phyloP scores from a whole-genome alignment of 2,329 filamentous ascomycete species.

The Lomentospora prolificans region DNA sequence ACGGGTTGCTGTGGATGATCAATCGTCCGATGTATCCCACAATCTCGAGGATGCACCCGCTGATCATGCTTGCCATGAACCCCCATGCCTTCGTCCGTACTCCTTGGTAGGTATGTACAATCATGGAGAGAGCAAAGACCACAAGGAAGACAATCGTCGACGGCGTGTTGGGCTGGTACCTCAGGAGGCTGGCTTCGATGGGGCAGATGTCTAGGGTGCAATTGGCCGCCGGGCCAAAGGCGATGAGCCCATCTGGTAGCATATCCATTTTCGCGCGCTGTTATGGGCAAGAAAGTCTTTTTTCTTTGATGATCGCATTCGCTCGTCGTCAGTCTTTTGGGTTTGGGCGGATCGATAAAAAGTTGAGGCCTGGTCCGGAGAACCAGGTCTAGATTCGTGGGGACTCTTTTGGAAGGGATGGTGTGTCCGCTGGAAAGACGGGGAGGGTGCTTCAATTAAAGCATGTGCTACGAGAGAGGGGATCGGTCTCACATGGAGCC shows the following conservation, averaged over 20 bases:
- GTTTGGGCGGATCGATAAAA: no score
- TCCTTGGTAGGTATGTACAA: conserved; percentile 29
- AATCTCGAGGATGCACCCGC: conserved; percentile 48
- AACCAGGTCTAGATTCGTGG: no score
- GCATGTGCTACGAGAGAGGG: no score
- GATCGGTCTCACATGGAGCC: no score
- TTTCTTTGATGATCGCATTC: neutral
- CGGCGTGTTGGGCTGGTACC: conserved; percentile 28
- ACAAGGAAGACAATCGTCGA: conserved; percentile 27
- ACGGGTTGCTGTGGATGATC: conserved; percentile 46
- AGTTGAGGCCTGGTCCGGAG: no score
- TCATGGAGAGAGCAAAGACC: conserved; percentile 36
- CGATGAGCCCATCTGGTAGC: neutral
- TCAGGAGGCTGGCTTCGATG: conserved; percentile 33
- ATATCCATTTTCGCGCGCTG: neutral
- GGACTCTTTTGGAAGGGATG: no score
- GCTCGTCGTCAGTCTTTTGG: no score
- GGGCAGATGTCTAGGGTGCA: conserved; percentile 40
- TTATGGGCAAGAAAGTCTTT: no score
- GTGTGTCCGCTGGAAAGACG: no score
- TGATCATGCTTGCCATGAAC: conserved; percentile 37
- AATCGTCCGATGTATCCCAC: conserved; percentile 53
- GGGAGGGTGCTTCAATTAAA: no score
- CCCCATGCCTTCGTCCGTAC: conserved; percentile 30
- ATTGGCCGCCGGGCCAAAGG: conserved; percentile 36